These are phyloP conservation scores for Globomyces pollinis-pini DNA, from an alignment of 192 early-diverging fungal genomes.

Conservation along the genomic window DNA sequence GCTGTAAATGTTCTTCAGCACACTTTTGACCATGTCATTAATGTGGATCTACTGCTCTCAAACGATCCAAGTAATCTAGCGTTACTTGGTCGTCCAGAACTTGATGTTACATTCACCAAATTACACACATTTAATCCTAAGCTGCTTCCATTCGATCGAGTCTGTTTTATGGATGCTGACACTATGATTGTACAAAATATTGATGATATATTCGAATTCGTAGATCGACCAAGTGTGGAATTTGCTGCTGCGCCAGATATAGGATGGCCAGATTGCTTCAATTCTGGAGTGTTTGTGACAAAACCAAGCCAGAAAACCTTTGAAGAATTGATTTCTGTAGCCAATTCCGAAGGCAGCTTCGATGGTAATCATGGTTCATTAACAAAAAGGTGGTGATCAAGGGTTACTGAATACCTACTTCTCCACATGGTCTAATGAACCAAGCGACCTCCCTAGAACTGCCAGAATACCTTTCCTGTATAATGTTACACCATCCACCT, in stretches of 20 bases:
- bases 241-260: constrained; percentile 87
- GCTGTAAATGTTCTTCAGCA: constrained; percentile 44
- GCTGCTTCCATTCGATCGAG: constrained; percentile 45
- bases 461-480: constrained; percentile 79
- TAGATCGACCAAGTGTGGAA: constrained; percentile 28
- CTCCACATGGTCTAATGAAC: constrained; percentile 51
- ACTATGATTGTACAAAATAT: constrained; percentile 75
- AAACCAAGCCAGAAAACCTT: constrained; percentile 35
- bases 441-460: constrained; percentile 21
- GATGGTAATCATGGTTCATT: constrained; percentile 57
- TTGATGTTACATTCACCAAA: constrained; percentile 86
- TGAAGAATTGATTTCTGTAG: constrained; percentile 44
- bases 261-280: constrained; percentile 97
- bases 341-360: constrained; percentile 52
- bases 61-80: constrained; percentile 45
- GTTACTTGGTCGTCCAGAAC: constrained; percentile 84
- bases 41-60: constrained; percentile 61
- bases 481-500: constrained; percentile 77
- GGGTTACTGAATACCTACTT: constrained; percentile 89
- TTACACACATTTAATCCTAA: constrained; percentile 77
- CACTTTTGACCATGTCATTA: constrained; percentile 66
- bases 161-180: constrained; percentile 85
- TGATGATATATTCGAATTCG: constrained; percentile 67
- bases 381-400: constrained; percentile 87
- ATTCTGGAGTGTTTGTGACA: constrained; percentile 87